These are phyloP conservation scores for Boletus subcaerulescens DNA, from an alignment of 768 basidiomycete genomes.

Conservation along the genomic window DNA sequence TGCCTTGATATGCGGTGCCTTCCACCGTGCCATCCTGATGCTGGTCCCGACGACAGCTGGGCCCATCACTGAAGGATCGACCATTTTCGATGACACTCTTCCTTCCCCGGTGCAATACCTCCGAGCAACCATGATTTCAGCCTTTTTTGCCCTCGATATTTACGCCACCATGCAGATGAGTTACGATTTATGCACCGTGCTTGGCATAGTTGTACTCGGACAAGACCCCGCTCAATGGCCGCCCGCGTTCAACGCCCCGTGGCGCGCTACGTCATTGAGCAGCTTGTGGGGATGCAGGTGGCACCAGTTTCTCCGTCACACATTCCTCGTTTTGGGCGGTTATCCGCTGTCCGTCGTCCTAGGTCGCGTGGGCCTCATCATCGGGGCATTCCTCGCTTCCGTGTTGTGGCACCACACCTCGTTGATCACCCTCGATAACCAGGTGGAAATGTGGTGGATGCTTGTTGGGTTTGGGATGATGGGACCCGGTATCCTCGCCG, in stretches of 20 bases:
- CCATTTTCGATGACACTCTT: background rate
- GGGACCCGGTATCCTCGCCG: background rate
- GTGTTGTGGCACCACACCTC: background rate
- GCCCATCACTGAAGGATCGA: background rate
- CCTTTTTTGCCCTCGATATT: background rate
- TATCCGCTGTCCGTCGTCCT: background rate
- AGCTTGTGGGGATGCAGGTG: background rate
- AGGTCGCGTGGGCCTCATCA: background rate
- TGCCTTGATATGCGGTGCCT: background rate
- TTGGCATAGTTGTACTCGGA: background rate
- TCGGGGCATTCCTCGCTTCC: background rate
- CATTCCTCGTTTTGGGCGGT: background rate
- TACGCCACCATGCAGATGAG: background rate
- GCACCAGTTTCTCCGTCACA: conserved; percentile 1
- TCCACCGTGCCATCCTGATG: background rate
- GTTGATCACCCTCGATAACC: background rate
- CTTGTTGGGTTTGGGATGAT: background rate
- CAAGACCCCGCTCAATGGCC: conserved; percentile 2
- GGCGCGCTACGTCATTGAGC: background rate
- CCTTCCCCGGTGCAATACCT: background rate
- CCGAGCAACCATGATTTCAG: background rate
- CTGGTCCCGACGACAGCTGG: background rate
- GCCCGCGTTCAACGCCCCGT: background rate
- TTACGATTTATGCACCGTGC: background rate
- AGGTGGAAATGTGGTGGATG: background rate